Evolutionary conservation across 2,329 filamentous ascomycete species (phyloP).

Genomic region (Talaromyces sp.): DNA sequence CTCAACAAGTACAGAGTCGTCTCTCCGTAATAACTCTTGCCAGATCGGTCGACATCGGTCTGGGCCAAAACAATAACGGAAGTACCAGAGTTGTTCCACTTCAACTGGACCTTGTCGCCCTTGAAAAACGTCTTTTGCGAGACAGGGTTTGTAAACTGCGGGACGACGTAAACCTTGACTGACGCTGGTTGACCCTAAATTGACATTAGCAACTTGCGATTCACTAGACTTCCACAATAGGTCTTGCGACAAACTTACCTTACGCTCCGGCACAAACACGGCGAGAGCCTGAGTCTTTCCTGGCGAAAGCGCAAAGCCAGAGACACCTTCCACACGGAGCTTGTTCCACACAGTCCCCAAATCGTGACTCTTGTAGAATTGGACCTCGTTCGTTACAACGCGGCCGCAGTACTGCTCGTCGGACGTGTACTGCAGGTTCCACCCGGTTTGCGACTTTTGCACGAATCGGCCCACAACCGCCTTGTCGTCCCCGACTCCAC

Average conservation of each 20-base stretch:
- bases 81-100: constrained; percentile 93
- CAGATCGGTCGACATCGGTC: constrained; percentile 95
- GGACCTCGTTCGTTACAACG: constrained; percentile 92
- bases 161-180: constrained; percentile 91
- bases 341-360: constrained; percentile 90
- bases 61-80: constrained; percentile 91
- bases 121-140: constrained; percentile 99
- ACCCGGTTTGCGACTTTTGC: constrained; percentile 90
- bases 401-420: constrained; percentile 94
- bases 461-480: constrained; percentile 80
- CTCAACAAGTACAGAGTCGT: constrained; percentile 94
- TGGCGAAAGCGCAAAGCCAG: constrained; percentile 83
- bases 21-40: constrained; percentile 99
- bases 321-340: constrained; percentile 82
- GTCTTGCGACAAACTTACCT: constrained; percentile 53
- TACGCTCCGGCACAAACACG: constrained; percentile 91
- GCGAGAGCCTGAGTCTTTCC: constrained; percentile 88
- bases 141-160: constrained; percentile 73
- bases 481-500: constrained; percentile 61
- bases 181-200: constrained; percentile 80
- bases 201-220: background rate
- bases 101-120: constrained; percentile 96
- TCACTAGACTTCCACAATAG: background rate
- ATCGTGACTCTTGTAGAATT: constrained; percentile 89
- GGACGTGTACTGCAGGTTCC: constrained; percentile 94